Base-by-base conservation (phyloP, 257 asterid genomes). In the Thymus quinquecostatus region DNA sequence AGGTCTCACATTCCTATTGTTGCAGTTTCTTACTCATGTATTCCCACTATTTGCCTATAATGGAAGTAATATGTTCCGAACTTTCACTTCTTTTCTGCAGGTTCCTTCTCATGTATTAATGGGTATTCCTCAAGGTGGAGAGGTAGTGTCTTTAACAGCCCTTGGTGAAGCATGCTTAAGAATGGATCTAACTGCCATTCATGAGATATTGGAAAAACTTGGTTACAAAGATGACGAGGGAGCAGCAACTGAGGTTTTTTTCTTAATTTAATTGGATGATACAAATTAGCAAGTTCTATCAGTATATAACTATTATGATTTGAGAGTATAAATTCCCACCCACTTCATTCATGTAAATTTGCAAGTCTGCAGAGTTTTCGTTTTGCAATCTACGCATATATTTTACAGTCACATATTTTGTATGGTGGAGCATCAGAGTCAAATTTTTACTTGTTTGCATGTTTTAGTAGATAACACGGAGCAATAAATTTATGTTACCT, bases 161-260 rank as follows among this genome's bases (percentile, higher is more conserved):
- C 89, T 86, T 13, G 95, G 91, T 27, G 91, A 86, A 75, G 95
- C 95, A 60, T 83, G 91, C 82, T 56, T 84, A 55, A 78, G 91
- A 81, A 84, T 63, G 86, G 95, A 88, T 81, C 80, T 86, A 73
- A 86, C 95, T 66, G 91, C 95, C 72, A 88, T 82, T 48, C 95
- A 88, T 32, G 95, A 88, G 84, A 84, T 86, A 43, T 44, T 88
- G 65, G 91, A 85, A 69, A 86, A 83, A 63, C 89, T 83, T 74
- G 82, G 87, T 34, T 88, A 88, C 83, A 88, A 86, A 84, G 91
- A 88, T 71, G 95, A 88, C 10, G 95, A 88, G 75, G 95, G 91
- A 75, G 85, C 88, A 28, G 86, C 93, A 40, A 85, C 89, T 53
- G 93, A 87, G 93, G 93, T 87, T 79, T 49, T 71, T 72, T 78